Evolutionary conservation across 2,329 filamentous ascomycete species (phyloP).

Genomic region (Clathrospora elynae): DNA sequence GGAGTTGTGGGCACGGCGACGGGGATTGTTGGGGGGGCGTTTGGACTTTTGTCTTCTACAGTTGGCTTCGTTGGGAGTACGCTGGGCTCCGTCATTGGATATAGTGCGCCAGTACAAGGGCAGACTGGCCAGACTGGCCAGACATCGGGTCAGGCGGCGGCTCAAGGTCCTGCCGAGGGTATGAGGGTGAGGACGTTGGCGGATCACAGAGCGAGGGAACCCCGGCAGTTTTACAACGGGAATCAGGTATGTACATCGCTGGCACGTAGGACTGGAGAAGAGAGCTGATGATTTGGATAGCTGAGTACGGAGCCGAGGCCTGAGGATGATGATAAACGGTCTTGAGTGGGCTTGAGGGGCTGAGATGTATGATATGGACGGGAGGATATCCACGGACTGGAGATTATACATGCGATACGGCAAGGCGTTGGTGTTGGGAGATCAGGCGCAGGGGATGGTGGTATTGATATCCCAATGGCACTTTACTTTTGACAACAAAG

Average conservation of each 20-base stretch:
- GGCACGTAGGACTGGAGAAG: not conserved
- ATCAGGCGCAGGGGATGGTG: too few species aligned
- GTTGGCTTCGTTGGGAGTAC: conserved; percentile 43
- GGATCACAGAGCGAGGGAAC: conserved; percentile 57
- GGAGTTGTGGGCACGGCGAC: conserved; percentile 40
- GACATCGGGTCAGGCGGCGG: conserved; percentile 14
- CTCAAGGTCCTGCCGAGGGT: conserved; percentile 20
- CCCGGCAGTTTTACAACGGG: conserved; percentile 83
- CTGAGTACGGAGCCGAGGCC: conserved; percentile 13
- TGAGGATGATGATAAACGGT: conserved; percentile 13
- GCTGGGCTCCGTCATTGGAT: conserved; percentile 39
- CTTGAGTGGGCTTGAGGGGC: not conserved
- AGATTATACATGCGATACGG: too few species aligned
- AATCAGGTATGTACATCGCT: conserved; percentile 70
- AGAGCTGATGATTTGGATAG: conserved; percentile 6
- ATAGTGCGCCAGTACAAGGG: conserved; percentile 15
- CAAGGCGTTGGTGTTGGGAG: too few species aligned
- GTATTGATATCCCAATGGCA: too few species aligned
- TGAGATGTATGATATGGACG: not conserved
- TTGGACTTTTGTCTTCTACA: conserved; percentile 43
- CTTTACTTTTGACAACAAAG: too few species aligned
- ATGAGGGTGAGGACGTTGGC: conserved; percentile 52
- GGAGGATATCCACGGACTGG: too few species aligned
- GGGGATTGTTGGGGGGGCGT: conserved; percentile 42
- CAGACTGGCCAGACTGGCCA: conserved; percentile 17